Evolutionary conservation across 2,329 filamentous ascomycete genomes (phyloP).

Genomic region (Aspergillus fijiensis): DNA sequence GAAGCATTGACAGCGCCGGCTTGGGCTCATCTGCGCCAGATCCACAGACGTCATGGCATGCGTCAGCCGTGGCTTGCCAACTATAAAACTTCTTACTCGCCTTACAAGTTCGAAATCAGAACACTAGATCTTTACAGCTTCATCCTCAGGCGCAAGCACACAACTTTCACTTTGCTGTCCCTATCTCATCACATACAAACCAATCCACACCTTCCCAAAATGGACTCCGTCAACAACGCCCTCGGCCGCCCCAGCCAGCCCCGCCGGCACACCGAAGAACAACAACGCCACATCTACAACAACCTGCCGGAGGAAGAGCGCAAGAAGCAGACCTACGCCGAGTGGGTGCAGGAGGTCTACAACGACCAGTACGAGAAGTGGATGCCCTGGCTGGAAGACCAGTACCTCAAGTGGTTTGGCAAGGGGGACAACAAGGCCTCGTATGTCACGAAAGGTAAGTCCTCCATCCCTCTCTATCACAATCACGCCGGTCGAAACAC

Average conservation of each 20-base stretch:
- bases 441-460: constrained; percentile 53
- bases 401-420: constrained; percentile 56
- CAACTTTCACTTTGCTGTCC: neutral
- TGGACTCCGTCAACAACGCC: constrained; percentile 5
- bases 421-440: constrained; percentile 56
- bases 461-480: neutral
- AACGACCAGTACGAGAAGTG: constrained; percentile 55
- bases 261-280: constrained; percentile 18
- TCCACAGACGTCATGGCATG: neutral
- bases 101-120: neutral
- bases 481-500: neutral
- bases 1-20: neutral
- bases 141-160: neutral
- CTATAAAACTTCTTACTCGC: neutral
- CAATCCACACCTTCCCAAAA: neutral
- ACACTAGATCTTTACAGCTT: neutral
- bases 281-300: constrained; percentile 22
- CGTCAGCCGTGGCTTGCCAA: neutral
- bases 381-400: constrained; percentile 59
- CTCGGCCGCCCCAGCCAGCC: constrained; percentile 3
- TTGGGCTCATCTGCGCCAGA: neutral
- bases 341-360: constrained; percentile 50
- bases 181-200: too few species aligned
- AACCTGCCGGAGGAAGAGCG: constrained; percentile 19
- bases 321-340: constrained; percentile 27